Evolutionary conservation across 1,284 basidiomycete species (phyloP), one percentile per base, ranked within the genome.

Genomic region (Wallemia mellicola): DNA sequence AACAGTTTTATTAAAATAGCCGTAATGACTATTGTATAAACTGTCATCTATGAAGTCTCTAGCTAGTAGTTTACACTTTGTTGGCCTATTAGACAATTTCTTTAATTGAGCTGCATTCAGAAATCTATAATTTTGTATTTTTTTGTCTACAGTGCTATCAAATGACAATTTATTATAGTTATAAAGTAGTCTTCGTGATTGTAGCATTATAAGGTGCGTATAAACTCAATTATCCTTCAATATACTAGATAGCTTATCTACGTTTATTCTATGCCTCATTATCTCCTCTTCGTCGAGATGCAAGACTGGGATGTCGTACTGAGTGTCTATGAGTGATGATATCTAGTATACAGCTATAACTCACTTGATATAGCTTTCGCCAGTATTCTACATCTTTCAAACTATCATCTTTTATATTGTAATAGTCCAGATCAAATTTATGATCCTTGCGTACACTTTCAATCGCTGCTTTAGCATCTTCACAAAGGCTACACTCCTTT

Each of bases 41-140:
- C 84, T 82, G 68, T 99, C 94, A 67, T 96, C 86, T 64, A 99
- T 91, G 69, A 86, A 99, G 72, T 99, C 92, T 62, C 94, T 77
- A 57, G 85, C 81, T 30, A 98, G 81, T 86, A 96, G 94, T 69
- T 86, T 86, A 58, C 91, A 88, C 59, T 78, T 74, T 24, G 74
- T 78, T 1, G 91, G 79, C 77, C 59, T 91, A 70, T 61, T 82
- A 77, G 63, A 80, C 15, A 1, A 38, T 19, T 30, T 11, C 5
- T 19, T 30, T n/a, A 48, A 24, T 24, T 25, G 24, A 24, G 60
- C 79, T 3, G 88, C 82, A 3, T 81, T 82, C 61, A 92, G 81
- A 38, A 77, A 72, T 22, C 75, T 74, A 68, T 82, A 83, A 60
- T 75, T 70, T 61, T 73, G 61, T 22, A 48, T 17, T 48, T 48